These are phyloP conservation scores for Colletotrichum brevisporum DNA, from an alignment of 2,329 filamentous ascomycete species.

Conservation along the genomic window DNA sequence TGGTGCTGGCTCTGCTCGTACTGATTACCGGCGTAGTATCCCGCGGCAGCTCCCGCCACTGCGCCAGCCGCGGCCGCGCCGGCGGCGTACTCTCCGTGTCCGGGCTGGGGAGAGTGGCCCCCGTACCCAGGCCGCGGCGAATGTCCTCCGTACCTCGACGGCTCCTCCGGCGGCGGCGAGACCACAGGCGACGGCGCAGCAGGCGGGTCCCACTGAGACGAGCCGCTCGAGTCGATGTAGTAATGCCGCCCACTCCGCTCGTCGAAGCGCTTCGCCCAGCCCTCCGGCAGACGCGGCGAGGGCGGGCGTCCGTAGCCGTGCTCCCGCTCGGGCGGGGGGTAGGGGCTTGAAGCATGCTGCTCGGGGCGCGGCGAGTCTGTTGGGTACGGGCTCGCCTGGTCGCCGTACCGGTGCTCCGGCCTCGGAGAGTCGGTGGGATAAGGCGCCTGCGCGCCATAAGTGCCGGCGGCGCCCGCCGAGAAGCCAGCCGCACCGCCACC, in stretches of 20 bases:
- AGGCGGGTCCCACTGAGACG: conserved; percentile 68
- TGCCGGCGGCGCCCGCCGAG: conserved; percentile 7
- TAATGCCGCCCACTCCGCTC: conserved; percentile 67
- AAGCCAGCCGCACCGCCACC: conserved; percentile 2
- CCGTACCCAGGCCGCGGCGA: conserved; percentile 41
- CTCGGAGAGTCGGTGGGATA: conserved; percentile 18
- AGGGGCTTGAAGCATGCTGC: conserved; percentile 30
- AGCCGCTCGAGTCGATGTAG: conserved; percentile 70
- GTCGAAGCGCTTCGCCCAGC: conserved; percentile 71
- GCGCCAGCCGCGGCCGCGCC: conserved; percentile 35
- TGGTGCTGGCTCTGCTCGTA: conserved; percentile 28
- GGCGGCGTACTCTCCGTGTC: conserved; percentile 35
- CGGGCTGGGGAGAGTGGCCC: conserved; percentile 39
- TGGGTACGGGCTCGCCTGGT: background rate
- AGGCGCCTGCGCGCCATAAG: conserved; percentile 39
- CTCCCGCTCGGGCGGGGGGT: conserved; percentile 37
- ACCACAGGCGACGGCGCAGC: conserved; percentile 34
- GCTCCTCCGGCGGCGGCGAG: conserved; percentile 27
- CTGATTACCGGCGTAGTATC: conserved; percentile 29
- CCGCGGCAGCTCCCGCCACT: conserved; percentile 26
- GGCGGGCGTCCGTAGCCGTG: conserved; percentile 41
- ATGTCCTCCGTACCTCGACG: conserved; percentile 35
- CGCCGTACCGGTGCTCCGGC: conserved; percentile 35
- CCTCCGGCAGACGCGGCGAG: conserved; percentile 61
- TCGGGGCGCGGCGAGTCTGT: background rate